Evolutionary conservation across 495 filamentous ascomycete species (phyloP), one percentile per base, ranked within the genome.

Genomic region (Chlorociboria aeruginascens): DNA sequence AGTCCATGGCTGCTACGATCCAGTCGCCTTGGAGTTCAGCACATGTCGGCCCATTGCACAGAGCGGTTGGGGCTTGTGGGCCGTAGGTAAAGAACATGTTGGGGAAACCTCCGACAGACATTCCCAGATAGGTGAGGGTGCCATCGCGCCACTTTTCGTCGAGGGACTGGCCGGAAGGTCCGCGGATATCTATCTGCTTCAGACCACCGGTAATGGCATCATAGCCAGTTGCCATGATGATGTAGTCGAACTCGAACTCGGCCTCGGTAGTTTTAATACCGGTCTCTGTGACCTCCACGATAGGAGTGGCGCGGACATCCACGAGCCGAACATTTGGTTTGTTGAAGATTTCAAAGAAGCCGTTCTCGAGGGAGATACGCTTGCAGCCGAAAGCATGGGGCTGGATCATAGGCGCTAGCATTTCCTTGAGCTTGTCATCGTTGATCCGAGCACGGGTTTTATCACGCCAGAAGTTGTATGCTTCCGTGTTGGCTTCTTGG

Each of bases 201-300:
- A 78, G 65, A 3, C 63, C 66, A 9, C 76, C 76, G 6, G 70
- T 76, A 10, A 72, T 59, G 12, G 66, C 59, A 53, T 78, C 76
- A 52, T 77, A 79, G 0, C 76, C 76, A 6, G 76, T 79, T 9
- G 74, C 74, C 43, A 77, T 55, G 38, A 68, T 67, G 45, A 79
- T 64, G 20, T 74, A 56, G 52, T 79, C 75, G 37, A 76, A 52
- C 50, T 78, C 70, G 34, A 60, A 49, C 11, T 57, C 61, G 12
- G 66, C 69, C 40, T 73, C 66, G 9, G 58, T 47, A 6, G 66
- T 59, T 29, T 52, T 53, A 36, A 79, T 65, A 3, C 73, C 72
- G 1, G 59, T 66, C 37, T 61, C 57, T 0, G 60, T 66, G 20
- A 66, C 53, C 53, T 56, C 62, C 41, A 49, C 51, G 55, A 73